Percentiles rank a stretch among this genome's conserved stretches.
Evolutionary conservation across 2,329 filamentous ascomycete genomes (phyloP).

Genomic region (Clarireedia homoeocarpa): DNA sequence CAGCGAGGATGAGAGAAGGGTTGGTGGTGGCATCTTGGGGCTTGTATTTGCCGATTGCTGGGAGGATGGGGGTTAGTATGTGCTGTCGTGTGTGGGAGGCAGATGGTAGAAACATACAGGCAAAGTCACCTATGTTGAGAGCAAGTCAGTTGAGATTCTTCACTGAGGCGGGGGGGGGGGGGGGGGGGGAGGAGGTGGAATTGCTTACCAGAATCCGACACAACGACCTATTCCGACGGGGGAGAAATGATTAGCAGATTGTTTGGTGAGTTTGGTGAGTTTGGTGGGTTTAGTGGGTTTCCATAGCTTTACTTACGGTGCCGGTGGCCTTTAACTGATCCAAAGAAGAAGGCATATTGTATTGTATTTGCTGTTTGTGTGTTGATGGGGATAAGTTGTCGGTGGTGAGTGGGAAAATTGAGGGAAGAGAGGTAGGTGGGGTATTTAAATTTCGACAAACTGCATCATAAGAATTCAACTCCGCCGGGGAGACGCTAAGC

Average conservation of each 20-base stretch:
- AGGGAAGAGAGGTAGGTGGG: background rate
- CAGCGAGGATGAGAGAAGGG: constrained; percentile 95
- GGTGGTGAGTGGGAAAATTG: background rate
- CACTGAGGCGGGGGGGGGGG: background rate
- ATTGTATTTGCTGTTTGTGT: no score
- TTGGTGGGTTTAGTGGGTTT: background rate
- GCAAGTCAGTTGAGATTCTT: constrained; percentile 16
- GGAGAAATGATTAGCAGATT: constrained; percentile 8
- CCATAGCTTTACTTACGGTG: constrained; percentile 61
- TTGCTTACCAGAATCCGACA: constrained; percentile 84
- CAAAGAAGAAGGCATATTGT: constrained; percentile 73
- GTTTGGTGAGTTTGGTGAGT: background rate
- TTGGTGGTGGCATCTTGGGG: constrained; percentile 99
- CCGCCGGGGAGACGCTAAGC: no score
- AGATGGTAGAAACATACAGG: constrained; percentile 48
- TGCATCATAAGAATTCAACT: no score
- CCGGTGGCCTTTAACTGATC: constrained; percentile 95
- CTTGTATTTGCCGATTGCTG: constrained; percentile 98
- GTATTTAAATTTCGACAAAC: no score
- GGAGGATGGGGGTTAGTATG: constrained; percentile 21
- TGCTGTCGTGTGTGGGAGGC: background rate
- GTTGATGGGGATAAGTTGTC: constrained; percentile 5
- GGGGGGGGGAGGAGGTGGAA: background rate
- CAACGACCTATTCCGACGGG: constrained; percentile 61
- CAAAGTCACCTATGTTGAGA: constrained; percentile 59